phyloP scores from a whole-genome alignment of 2,329 filamentous ascomycete species.

The Fusarium bulbicola region DNA sequence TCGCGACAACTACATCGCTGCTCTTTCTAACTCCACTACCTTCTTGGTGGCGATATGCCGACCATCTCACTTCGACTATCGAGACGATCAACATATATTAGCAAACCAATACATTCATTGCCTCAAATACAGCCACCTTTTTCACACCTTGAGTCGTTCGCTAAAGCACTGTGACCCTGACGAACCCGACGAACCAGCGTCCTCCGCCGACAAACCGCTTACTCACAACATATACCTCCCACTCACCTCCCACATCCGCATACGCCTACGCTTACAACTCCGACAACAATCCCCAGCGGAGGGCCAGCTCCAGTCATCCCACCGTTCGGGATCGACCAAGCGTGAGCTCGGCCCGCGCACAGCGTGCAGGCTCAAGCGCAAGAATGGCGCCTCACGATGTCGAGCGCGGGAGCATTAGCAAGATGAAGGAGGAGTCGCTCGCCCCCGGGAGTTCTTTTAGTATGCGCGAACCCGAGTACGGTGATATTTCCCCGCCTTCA shows the following conservation, averaged over 20 bases:
- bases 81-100: constrained; percentile 24
- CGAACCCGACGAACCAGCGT: constrained; percentile 25
- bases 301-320: constrained; percentile 34
- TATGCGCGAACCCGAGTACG: constrained; percentile 61
- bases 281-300: constrained; percentile 11
- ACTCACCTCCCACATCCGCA: constrained; percentile 14
- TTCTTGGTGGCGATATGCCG: constrained; percentile 35
- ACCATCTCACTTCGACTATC: constrained; percentile 12
- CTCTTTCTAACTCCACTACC: background rate
- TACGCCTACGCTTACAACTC: constrained; percentile 10
- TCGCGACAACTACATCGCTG: background rate
- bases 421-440: constrained; percentile 66
- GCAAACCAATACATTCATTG: background rate
- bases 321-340: constrained; percentile 25
- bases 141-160: background rate
- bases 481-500: constrained; percentile 47
- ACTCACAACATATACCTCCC: constrained; percentile 25
- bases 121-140: constrained; percentile 1
- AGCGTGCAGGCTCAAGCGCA: constrained; percentile 43
- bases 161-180: constrained; percentile 26
- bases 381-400: constrained; percentile 56
- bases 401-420: constrained; percentile 64
- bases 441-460: constrained; percentile 60
- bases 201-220: constrained; percentile 22
- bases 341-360: constrained; percentile 32